These are phyloP conservation scores for Triticum turgidum DNA, from an alignment of 176 grass and related monocot species.

Conservation along the genomic window DNA sequence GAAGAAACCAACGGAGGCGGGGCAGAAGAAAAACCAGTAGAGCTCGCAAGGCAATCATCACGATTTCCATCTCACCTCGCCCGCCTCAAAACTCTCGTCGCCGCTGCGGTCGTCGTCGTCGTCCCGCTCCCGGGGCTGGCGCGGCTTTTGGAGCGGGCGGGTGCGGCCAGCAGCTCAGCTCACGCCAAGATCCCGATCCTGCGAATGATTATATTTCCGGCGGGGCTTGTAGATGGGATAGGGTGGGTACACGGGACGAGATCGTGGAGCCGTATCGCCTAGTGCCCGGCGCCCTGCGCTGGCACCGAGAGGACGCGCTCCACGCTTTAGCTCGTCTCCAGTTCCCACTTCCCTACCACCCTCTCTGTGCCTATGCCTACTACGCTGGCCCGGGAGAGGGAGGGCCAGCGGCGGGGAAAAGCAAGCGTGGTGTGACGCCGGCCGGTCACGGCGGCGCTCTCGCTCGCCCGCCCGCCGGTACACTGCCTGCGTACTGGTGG, in stretches of 20 bases:
- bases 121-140: background rate
- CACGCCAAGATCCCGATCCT: conserved; percentile 53
- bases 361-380: background rate
- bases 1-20: background rate
- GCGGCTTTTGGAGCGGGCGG: conserved; percentile 35
- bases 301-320: background rate
- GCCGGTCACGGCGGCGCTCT: background rate
- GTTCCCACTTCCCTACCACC: background rate
- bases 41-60: background rate
- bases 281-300: background rate
- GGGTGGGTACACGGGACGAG: background rate
- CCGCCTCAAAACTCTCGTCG: conserved; percentile 5
- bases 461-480: too few relatives aligned
- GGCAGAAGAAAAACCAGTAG: background rate
- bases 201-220: conserved; percentile 13
- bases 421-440: background rate
- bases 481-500: background rate
- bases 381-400: background rate
- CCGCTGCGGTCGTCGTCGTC: background rate
- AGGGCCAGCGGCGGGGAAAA: background rate
- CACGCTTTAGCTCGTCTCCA: background rate
- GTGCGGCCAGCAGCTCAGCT: conserved; percentile 4
- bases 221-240: background rate
- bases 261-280: background rate
- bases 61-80: background rate